Evolutionary conservation across 2,329 filamentous ascomycete genomes (phyloP).

Genomic region (Ophidiomyces ophidiicola): DNA sequence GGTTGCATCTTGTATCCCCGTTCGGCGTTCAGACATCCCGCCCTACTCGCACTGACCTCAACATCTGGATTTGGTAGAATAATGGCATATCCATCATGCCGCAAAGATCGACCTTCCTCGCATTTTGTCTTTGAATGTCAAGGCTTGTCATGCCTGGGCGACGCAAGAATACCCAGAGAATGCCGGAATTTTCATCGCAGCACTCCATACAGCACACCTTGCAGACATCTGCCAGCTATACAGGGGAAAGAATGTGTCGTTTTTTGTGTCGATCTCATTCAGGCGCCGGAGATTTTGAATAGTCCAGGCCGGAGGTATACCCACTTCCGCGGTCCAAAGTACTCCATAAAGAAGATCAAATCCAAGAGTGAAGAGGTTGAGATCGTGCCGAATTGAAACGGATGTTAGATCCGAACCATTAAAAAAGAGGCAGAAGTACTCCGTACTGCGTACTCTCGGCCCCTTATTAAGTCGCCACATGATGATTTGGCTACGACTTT

Average conservation of each 20-base stretch:
- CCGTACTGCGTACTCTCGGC: too few relatives aligned
- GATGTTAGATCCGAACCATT: constrained; percentile 2
- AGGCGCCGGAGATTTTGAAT: neutral
- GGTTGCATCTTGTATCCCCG: constrained; percentile 3
- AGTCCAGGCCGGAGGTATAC: constrained; percentile 3
- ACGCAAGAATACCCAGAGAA: too few relatives aligned
- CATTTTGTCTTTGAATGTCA: too few relatives aligned
- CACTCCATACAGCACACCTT: too few relatives aligned
- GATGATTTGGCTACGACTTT: too few relatives aligned
- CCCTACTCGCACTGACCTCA: constrained; percentile 3
- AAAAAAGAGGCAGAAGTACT: neutral
- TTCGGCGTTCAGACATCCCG: constrained; percentile 1
- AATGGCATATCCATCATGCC: too few relatives aligned
- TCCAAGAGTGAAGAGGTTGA: neutral
- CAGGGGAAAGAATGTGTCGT: too few relatives aligned
- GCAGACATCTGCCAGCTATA: too few relatives aligned
- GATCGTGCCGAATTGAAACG: constrained; percentile 1
- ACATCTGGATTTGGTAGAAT: neutral
- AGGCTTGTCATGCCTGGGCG: too few relatives aligned
- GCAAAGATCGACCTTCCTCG: too few relatives aligned
- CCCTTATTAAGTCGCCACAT: too few relatives aligned
- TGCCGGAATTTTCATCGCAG: too few relatives aligned
- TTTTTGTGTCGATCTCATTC: constrained; percentile 2
- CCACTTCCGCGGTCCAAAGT: neutral
- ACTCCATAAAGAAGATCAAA: neutral